A percentile compares a stretch with the other conserved stretches of the same genome.
Conservation (phyloP, 345 rosid genomes). For the Linum lewisii region DNA sequence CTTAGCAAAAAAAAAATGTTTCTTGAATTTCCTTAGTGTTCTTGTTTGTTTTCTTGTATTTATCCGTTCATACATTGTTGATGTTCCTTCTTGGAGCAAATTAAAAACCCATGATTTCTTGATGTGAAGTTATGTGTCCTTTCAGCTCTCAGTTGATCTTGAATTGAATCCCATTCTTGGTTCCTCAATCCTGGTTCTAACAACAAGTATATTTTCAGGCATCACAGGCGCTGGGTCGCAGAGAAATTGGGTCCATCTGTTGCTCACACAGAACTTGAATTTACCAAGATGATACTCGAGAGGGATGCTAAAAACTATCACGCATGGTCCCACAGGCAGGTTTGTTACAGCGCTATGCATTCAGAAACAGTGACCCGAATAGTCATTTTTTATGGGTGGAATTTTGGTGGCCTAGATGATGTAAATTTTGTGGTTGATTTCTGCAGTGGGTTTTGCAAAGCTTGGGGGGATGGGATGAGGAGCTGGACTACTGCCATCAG, state of each 20-base stretch:
- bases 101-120: no score
- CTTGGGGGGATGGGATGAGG: slow-evolving; percentile 90
- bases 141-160: neutral
- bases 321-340: slow-evolving; percentile 98
- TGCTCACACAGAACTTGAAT: slow-evolving; percentile 50
- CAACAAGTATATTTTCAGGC: slow-evolving; percentile 37
- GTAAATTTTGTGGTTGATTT: neutral
- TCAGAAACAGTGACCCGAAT: no score
- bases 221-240: slow-evolving; percentile 94
- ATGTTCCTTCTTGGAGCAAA: no score
- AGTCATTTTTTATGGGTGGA: neutral
- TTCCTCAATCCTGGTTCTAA: neutral
- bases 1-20: no score
- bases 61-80: no score
- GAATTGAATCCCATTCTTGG: neutral
- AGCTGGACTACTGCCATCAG: slow-evolving; percentile 60
- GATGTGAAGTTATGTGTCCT: no score
- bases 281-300: slow-evolving; percentile 48
- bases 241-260: slow-evolving; percentile 70
- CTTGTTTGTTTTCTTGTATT: no score
- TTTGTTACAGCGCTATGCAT: slow-evolving; percentile 18
- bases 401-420: neutral
- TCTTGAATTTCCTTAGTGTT: no score
- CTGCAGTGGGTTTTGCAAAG: slow-evolving; percentile 73
- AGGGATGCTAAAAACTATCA: slow-evolving; percentile 81